Evolutionary conservation across 2,329 filamentous ascomycete genomes (phyloP).

Genomic region (Exophiala spinifera): DNA sequence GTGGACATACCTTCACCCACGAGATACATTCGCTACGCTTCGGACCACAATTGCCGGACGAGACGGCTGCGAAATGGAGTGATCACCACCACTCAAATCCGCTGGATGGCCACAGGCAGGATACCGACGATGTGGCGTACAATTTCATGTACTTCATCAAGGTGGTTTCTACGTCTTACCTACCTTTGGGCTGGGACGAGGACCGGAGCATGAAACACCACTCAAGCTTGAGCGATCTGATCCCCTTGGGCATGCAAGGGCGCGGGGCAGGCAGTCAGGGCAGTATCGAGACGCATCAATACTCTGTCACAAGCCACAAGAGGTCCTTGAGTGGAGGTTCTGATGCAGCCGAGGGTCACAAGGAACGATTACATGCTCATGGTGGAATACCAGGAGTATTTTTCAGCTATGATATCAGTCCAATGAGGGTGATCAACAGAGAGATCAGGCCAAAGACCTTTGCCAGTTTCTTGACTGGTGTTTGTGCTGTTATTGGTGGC

Average conservation of each 20-base stretch:
- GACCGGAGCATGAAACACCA: slow-evolving; percentile 43
- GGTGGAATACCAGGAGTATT: slow-evolving; percentile 97
- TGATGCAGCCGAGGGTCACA: slow-evolving; percentile 82
- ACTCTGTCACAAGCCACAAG: slow-evolving; percentile 96
- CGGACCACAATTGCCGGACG: slow-evolving; percentile 81
- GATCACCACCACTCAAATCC: slow-evolving; percentile 86
- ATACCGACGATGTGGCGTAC: slow-evolving; percentile 75
- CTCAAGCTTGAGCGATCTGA: slow-evolving; percentile 48
- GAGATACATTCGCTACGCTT: slow-evolving; percentile 85
- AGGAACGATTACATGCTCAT: slow-evolving; percentile 82
- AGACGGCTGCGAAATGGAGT: slow-evolving; percentile 70
- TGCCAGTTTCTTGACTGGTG: slow-evolving; percentile 84
- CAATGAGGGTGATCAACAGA: slow-evolving; percentile 98
- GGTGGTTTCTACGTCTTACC: slow-evolving; percentile 92
- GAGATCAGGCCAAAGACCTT: slow-evolving; percentile 88
- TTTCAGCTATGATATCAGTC: slow-evolving; percentile 98
- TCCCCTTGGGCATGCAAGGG: slow-evolving; percentile 67
- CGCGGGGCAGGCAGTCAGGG: slow-evolving; percentile 64
- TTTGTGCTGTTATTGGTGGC: slow-evolving; percentile 91
- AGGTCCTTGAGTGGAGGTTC: slow-evolving; percentile 79
- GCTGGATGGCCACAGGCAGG: slow-evolving; percentile 74
- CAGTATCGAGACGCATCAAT: slow-evolving; percentile 95
- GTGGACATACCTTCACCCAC: slow-evolving; percentile 84
- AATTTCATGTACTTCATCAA: slow-evolving; percentile 99
- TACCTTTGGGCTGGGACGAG: slow-evolving; percentile 84